These are phyloP conservation scores for Elaphomyces granulatus DNA, from an alignment of 495 filamentous ascomycete genomes.

Conservation along the genomic window DNA sequence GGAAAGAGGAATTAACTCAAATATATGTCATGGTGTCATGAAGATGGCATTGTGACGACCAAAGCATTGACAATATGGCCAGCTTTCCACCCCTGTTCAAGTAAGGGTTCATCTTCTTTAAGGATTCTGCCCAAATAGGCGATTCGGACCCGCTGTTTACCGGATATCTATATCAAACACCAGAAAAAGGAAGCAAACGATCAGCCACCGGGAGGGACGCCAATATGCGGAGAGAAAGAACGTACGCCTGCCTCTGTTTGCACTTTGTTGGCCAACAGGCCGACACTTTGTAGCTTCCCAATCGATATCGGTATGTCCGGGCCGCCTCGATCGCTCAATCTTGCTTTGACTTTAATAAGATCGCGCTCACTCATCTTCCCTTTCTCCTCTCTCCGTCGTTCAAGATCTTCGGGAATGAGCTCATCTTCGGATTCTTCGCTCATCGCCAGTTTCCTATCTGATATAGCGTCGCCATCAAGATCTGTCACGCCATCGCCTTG, in stretches of 20 bases:
- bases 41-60: conserved; percentile 36
- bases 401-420: conserved; percentile 34
- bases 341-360: conserved; percentile 42
- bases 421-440: conserved; percentile 35
- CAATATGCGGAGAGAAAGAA: conserved; percentile 7
- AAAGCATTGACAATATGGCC: conserved; percentile 70
- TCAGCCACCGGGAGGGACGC: too few relatives aligned
- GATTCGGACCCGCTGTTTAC: conserved; percentile 45
- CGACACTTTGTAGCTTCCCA: conserved; percentile 46
- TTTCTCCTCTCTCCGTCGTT: conserved; percentile 51
- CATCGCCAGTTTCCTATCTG: conserved; percentile 29
- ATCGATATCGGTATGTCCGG: conserved; percentile 49
- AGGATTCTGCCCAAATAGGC: conserved; percentile 70
- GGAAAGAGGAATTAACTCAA: too few relatives aligned
- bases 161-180: conserved; percentile 25
- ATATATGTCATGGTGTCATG: too few relatives aligned
- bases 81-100: conserved; percentile 58
- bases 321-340: conserved; percentile 55
- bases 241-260: conserved; percentile 52
- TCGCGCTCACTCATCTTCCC: conserved; percentile 39
- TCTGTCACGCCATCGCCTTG: conserved; percentile 18
- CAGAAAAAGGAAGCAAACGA: conserved; percentile 2
- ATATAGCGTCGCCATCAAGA: conserved; percentile 31
- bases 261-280: conserved; percentile 45
- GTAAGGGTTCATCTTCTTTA: conserved; percentile 47